Base-by-base conservation (phyloP, 2,329 filamentous ascomycete genomes). In the Clonostachys byssicola region DNA sequence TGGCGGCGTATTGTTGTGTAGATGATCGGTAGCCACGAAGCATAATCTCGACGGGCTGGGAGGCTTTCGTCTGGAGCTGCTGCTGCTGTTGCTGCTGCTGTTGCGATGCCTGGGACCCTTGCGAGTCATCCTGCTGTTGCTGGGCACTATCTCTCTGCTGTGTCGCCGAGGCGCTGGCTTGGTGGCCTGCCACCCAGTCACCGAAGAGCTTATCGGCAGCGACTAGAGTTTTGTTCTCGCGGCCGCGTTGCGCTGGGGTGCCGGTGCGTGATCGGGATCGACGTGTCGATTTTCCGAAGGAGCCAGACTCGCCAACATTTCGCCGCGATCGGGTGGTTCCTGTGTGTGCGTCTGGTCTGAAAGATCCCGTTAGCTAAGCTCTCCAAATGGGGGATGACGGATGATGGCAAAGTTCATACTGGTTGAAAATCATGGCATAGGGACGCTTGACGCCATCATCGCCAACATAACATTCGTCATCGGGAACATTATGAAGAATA, bases 1-100 rank as follows among this genome's bases (percentile, higher is more conserved):
- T 85, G 34, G 91, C 91, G 30, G 92, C 90, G 78, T 94, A 96
- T 73, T 90, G 77, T 67, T 85, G 71, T 65, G 81, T 65, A 2
- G 73, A 63, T 14, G 77, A 78, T 47, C 75, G 72, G 67, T 92
- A 96, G 33, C 92, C 92, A 55, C 92, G 88, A 14, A 97, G 75
- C 47, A 96, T 83, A 52, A 95, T 81, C 67, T 96, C 91, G 38
- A 88, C 73, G 2, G 80, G 79, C 41, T 49, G 50, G 33, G 40
- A 43, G 17, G 13, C 34, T 16, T 43, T 39, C 33, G 35, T 45
- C 38, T 45, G 70, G 61, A 18, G 59, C 60, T 17, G 61, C 52
- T 18, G 62, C 20, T 61, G 66, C 50, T 52, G 52, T 63, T 61
- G 49, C 62, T 68, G 49, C 60, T 56, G 54, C 70, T 70, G 51